Percentiles rank a stretch among this genome's conserved stretches.
Conservation (phyloP, 331 rosid species). For the Malus hybrid region DNA sequence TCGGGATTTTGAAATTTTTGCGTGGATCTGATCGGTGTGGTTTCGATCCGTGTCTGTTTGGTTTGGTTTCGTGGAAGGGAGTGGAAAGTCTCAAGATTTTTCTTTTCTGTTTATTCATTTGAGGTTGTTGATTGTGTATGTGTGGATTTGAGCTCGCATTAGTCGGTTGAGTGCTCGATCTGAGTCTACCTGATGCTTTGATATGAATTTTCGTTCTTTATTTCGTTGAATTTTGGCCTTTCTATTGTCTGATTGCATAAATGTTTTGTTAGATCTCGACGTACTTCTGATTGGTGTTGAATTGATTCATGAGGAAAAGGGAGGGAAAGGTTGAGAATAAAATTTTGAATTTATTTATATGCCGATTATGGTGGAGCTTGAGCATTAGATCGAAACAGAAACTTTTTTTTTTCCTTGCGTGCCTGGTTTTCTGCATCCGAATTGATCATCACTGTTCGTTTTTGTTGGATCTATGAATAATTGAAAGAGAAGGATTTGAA, state of each 20-base stretch:
- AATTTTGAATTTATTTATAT: constrained; percentile 2
- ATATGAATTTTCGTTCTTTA: not conserved
- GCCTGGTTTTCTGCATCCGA: not conserved
- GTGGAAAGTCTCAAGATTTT: not conserved
- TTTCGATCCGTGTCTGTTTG: not conserved
- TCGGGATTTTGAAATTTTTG: not conserved
- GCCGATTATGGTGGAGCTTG: not conserved
- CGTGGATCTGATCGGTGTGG: not conserved
- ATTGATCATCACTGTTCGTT: not conserved
- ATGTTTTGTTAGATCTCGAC: constrained; percentile 4
- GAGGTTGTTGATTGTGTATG: not conserved
- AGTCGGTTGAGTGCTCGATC: not conserved
- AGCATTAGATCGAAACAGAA: not conserved
- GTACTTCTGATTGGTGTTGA: not conserved
- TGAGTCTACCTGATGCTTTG: not conserved
- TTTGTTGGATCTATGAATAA: constrained; percentile 1
- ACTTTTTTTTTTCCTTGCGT: not conserved
- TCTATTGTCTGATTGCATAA: not conserved
- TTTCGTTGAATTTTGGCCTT: not conserved
- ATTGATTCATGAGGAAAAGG: constrained; percentile 5
- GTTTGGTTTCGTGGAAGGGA: not conserved
- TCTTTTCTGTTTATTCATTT: not conserved
- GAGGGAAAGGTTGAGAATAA: constrained; percentile 4
- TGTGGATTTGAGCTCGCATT: not conserved
- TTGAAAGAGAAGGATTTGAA: not conserved